phyloP scores from a whole-genome alignment of 371 early-diverging fungal genomes.

The Phascolomyces articulosus region DNA sequence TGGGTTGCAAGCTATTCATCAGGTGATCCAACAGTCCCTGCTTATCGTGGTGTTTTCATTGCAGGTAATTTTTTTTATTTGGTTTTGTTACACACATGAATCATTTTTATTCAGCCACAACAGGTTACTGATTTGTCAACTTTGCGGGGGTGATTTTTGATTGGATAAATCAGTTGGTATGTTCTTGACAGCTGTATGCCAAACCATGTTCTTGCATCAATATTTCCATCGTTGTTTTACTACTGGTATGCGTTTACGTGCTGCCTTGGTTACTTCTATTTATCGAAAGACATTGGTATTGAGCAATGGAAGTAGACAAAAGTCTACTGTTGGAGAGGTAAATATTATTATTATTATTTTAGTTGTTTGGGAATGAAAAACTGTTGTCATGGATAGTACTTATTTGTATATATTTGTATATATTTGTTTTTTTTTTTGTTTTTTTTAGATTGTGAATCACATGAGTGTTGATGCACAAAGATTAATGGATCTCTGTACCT shows the following conservation, averaged over 20 bases:
- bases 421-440: too few species aligned
- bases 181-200: slow-evolving; percentile 80
- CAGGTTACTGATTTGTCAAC: background rate
- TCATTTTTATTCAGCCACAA: background rate
- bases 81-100: too few species aligned
- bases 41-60: slow-evolving; percentile 67
- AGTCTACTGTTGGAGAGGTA: slow-evolving; percentile 78
- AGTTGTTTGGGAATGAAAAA: background rate
- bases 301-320: slow-evolving; percentile 81
- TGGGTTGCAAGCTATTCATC: slow-evolving; percentile 68
- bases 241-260: slow-evolving; percentile 82
- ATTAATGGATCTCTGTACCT: slow-evolving; percentile 70
- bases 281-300: slow-evolving; percentile 87
- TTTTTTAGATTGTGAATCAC: slow-evolving; percentile 78
- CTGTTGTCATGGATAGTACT: background rate
- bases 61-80: too few species aligned
- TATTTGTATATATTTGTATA: background rate
- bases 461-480: slow-evolving; percentile 92
- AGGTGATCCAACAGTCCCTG: slow-evolving; percentile 46
- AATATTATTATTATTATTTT: background rate
- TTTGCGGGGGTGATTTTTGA: background rate
- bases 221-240: slow-evolving; percentile 84
- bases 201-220: slow-evolving; percentile 89
- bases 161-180: slow-evolving; percentile 53
- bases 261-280: slow-evolving; percentile 85